Conservation (phyloP, 2,329 filamentous ascomycete genomes). For the Trichoderma afroharzianum region DNA sequence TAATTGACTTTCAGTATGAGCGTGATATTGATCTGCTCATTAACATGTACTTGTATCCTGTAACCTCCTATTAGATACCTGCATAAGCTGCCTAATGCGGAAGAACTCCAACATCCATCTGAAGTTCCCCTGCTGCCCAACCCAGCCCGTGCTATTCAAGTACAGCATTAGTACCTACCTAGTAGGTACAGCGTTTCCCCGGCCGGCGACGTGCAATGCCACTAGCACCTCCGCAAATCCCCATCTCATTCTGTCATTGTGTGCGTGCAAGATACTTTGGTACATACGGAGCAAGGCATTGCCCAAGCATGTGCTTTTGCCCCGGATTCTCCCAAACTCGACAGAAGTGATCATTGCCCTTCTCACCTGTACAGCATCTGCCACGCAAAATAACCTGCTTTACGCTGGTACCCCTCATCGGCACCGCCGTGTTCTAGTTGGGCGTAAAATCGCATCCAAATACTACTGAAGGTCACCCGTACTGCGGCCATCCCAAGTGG, state of each 20-base stretch:
- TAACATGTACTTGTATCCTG: background rate
- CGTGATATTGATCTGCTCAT: background rate
- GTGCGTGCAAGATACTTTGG: background rate
- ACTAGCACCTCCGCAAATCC: conserved; percentile 9
- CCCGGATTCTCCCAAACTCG: background rate
- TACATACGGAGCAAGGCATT: background rate
- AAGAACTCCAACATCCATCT: background rate
- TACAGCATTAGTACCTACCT: background rate
- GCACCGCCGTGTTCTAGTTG: background rate
- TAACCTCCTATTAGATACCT: background rate
- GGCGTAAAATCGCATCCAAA: background rate
- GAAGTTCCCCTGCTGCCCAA: background rate
- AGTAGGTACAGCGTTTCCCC: background rate
- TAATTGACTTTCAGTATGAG: too few relatives aligned
- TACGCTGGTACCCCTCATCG: background rate
- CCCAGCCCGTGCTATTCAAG: background rate
- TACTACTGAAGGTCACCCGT: background rate
- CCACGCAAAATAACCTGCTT: background rate
- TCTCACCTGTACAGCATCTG: background rate
- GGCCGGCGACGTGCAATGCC: background rate
- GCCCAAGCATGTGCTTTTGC: background rate
- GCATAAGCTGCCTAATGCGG: background rate
- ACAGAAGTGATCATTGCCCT: background rate
- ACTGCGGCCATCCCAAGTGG: background rate
- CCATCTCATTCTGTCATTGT: background rate